A percentile compares a stretch with the other conserved stretches of the same genome.
phyloP scores from a whole-genome alignment of 768 basidiomycete species.

The Suillus placidus region DNA sequence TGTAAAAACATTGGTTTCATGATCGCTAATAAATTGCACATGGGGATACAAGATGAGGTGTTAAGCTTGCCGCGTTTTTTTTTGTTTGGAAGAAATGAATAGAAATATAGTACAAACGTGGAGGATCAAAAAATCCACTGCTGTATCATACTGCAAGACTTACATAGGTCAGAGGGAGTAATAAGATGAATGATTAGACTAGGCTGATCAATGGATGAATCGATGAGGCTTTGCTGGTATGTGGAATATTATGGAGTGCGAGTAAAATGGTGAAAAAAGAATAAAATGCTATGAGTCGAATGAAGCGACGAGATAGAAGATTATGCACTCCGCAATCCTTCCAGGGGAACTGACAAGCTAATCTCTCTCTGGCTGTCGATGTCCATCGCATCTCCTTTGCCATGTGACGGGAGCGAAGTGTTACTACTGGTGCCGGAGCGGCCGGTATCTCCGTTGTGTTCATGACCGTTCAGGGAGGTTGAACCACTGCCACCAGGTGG shows the following conservation, averaged over 20 bases:
- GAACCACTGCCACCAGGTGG: constrained; percentile 23
- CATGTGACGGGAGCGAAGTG: constrained; percentile 10
- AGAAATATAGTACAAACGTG: not conserved
- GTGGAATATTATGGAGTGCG: constrained; percentile 30
- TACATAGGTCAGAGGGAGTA: constrained; percentile 21
- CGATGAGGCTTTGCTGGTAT: constrained; percentile 24
- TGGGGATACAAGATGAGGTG: not conserved
- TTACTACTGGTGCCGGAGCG: constrained; percentile 13
- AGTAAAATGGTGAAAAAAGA: constrained; percentile 19
- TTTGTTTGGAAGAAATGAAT: not conserved
- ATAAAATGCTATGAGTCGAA: constrained; percentile 13
- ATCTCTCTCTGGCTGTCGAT: constrained; percentile 25
- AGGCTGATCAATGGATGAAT: constrained; percentile 26
- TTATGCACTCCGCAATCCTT: constrained; percentile 19
- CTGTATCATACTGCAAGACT: not conserved
- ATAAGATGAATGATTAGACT: constrained; percentile 35
- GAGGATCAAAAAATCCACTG: constrained; percentile 2
- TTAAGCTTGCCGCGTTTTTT: not conserved
- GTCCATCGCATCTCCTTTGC: constrained; percentile 22
- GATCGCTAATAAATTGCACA: constrained; percentile 4
- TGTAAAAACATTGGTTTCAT: not conserved
- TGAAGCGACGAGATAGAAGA: constrained; percentile 11
- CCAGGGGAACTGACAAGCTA: constrained; percentile 20
- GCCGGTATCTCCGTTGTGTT: constrained; percentile 14
- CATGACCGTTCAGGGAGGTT: constrained; percentile 26